These are phyloP conservation scores for Grigorovia humatica DNA, from an alignment of 805 yeast species.

Conservation along the genomic window DNA sequence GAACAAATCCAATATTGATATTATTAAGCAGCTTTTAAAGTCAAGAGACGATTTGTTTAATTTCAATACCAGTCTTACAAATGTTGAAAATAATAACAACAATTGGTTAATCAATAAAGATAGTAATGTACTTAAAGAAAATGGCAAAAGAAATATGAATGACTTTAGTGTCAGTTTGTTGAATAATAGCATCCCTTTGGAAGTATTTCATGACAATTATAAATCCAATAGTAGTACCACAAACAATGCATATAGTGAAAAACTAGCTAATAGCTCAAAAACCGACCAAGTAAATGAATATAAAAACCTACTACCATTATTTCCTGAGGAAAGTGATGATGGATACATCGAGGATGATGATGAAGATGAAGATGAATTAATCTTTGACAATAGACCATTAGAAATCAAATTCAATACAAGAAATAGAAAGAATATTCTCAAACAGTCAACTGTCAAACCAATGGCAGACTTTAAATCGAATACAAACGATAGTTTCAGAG, in stretches of 20 bases:
- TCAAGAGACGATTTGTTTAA: not conserved
- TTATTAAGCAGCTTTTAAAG: not conserved
- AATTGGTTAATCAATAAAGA: not conserved
- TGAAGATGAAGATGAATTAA: constrained; percentile 12
- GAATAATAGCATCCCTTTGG: not conserved
- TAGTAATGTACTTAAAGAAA: not conserved
- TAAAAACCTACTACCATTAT: not conserved
- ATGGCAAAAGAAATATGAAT: not conserved
- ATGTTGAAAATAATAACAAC: not conserved
- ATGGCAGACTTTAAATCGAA: not conserved
- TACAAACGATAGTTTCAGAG: not conserved
- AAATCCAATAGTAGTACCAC: not conserved
- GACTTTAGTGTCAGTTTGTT: not conserved
- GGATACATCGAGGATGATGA: constrained; percentile 27
- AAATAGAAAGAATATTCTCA: not conserved
- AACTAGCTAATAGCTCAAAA: not conserved
- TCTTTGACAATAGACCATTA: constrained; percentile 14
- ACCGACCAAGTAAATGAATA: not conserved
- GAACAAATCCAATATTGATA: not conserved
- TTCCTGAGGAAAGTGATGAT: constrained; percentile 20
- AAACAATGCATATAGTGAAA: not conserved
- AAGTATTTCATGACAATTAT: not conserved
- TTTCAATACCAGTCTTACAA: not conserved
- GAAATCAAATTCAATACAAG: constrained; percentile 18
- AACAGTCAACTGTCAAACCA: not conserved